Conservation (phyloP, 2,329 filamentous ascomycete genomes). For the Penicillium frequentans region DNA sequence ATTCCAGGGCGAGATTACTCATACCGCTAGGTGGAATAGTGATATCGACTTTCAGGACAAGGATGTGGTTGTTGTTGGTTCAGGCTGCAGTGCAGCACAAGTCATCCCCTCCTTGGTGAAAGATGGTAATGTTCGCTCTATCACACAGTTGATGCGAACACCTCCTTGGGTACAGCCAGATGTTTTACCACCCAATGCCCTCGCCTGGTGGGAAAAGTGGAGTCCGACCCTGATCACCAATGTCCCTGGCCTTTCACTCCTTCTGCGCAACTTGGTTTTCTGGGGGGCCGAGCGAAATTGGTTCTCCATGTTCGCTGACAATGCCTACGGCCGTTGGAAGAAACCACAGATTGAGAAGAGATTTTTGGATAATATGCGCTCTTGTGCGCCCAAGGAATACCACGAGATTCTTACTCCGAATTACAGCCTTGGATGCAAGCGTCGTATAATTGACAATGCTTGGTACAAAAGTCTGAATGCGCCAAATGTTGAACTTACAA, state of each 20-base stretch:
- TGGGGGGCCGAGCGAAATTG: slow-evolving; percentile 24
- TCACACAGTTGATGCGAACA: slow-evolving; percentile 61
- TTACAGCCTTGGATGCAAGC: slow-evolving; percentile 63
- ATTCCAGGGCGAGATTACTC: slow-evolving; percentile 58
- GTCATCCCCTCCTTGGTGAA: slow-evolving; percentile 54
- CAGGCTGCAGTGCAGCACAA: slow-evolving; percentile 59
- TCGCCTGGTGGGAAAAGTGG: slow-evolving; percentile 50
- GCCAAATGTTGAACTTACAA: slow-evolving; percentile 55
- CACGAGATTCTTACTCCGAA: slow-evolving; percentile 62
- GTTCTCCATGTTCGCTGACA: slow-evolving; percentile 17
- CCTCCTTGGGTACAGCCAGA: slow-evolving; percentile 57
- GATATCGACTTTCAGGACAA: slow-evolving; percentile 54
- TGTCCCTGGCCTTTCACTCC: slow-evolving; percentile 53
- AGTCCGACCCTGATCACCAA: slow-evolving; percentile 46
- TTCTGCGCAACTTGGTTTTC: slow-evolving; percentile 49
- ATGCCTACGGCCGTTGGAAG: slow-evolving; percentile 35
- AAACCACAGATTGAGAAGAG: slow-evolving; percentile 43
- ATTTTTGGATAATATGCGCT: slow-evolving; percentile 50
- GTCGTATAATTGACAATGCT: slow-evolving; percentile 59
- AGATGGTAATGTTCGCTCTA: slow-evolving; percentile 52
- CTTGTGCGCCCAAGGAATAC: slow-evolving; percentile 58
- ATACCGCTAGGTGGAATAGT: slow-evolving; percentile 59
- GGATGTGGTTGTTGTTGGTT: slow-evolving; percentile 58
- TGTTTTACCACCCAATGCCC: slow-evolving; percentile 35
- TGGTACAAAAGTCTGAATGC: slow-evolving; percentile 57